These are phyloP conservation scores for Scutellospora calospora DNA, from an alignment of 371 early-diverging fungal species.

Conservation along the genomic window DNA sequence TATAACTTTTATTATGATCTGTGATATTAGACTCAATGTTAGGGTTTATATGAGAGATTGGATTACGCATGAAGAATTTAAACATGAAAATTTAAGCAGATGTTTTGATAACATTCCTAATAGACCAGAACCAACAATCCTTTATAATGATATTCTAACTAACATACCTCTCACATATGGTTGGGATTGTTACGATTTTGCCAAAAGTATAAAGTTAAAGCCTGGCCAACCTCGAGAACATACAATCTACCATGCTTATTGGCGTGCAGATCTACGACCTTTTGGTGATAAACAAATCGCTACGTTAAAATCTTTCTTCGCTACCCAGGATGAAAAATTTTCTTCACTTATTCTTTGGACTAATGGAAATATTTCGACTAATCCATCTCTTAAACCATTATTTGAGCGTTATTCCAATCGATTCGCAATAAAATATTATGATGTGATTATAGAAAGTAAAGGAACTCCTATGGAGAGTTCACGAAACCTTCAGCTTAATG, in stretches of 20 bases:
- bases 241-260: slow-evolving; percentile 61
- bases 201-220: slow-evolving; percentile 53
- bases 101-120: slow-evolving; percentile 54
- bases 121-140: slow-evolving; percentile 25
- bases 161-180: slow-evolving; percentile 57
- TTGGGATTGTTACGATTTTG: slow-evolving; percentile 64
- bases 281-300: slow-evolving; percentile 62
- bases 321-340: slow-evolving; percentile 56
- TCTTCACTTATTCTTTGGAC: slow-evolving; percentile 60
- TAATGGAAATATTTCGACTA: slow-evolving; percentile 56
- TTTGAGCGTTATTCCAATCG: slow-evolving; percentile 52
- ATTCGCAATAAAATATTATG: slow-evolving; percentile 50
- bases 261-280: slow-evolving; percentile 60
- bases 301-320: slow-evolving; percentile 60
- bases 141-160: slow-evolving; percentile 56
- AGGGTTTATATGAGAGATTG: slow-evolving; percentile 62
- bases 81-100: slow-evolving; percentile 52
- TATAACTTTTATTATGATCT: slow-evolving; percentile 53
- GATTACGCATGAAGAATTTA: slow-evolving; percentile 60
- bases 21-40: slow-evolving; percentile 58
- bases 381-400: slow-evolving; percentile 53
- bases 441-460: slow-evolving; percentile 53
- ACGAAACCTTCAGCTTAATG: slow-evolving; percentile 53
- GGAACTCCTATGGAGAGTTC: slow-evolving; percentile 61
- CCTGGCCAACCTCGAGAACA: slow-evolving; percentile 41